Conservation (phyloP, 2,329 filamentous ascomycete species). For the Talaromyces verruculosus region DNA sequence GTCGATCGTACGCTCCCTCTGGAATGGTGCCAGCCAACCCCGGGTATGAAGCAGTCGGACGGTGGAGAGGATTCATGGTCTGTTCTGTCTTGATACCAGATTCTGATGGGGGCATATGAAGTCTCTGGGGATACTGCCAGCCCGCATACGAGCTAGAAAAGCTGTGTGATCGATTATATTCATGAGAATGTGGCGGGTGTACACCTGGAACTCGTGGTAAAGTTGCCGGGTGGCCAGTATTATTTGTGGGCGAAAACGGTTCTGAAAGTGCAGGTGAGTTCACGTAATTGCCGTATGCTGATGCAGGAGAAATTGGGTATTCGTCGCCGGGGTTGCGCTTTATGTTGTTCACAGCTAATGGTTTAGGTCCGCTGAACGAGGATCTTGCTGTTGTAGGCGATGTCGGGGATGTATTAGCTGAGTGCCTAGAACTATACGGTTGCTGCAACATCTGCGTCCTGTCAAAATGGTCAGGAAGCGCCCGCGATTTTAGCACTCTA, state of each 20-base stretch:
- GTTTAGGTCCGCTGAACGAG: constrained; percentile 38
- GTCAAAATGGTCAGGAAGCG: constrained; percentile 60
- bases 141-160: constrained; percentile 34
- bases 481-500: constrained; percentile 60
- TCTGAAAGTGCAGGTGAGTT: constrained; percentile 33
- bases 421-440: constrained; percentile 47
- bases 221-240: constrained; percentile 29
- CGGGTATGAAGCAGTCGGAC: constrained; percentile 10
- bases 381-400: constrained; percentile 46
- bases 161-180: constrained; percentile 37
- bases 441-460: constrained; percentile 60
- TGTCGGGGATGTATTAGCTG: constrained; percentile 51
- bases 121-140: constrained; percentile 27
- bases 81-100: constrained; percentile 30
- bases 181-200: constrained; percentile 25
- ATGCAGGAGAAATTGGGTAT: constrained; percentile 40
- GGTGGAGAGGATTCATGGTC: constrained; percentile 11
- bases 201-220: constrained; percentile 16
- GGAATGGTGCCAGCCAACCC: constrained; percentile 16
- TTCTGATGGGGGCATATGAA: constrained; percentile 34
- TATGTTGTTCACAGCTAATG: constrained; percentile 37
- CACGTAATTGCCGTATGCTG: constrained; percentile 39
- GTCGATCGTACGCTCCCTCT: constrained; percentile 23
- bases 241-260: constrained; percentile 26
- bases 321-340: constrained; percentile 39